Conservation (phyloP, 129 eudicot species). For the Escallonia herrerae region DNA sequence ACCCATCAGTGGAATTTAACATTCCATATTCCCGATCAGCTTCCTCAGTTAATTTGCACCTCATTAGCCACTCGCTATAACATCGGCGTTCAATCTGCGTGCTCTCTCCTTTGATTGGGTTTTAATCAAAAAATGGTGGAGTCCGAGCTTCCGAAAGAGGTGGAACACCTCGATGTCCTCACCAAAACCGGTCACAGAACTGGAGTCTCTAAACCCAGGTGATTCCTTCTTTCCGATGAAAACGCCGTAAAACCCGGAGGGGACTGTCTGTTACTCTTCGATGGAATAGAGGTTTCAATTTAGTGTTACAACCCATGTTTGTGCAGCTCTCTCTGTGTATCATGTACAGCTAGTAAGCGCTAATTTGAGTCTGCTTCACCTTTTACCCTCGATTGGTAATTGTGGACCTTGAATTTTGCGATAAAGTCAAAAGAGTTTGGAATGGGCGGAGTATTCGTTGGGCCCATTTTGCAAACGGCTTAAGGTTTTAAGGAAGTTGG, state of each 20-base stretch:
- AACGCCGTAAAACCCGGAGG: too few species aligned
- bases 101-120: too few species aligned
- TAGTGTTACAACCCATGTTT: background rate
- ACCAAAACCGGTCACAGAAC: conserved; percentile 62
- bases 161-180: conserved; percentile 74
- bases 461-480: too few species aligned
- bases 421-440: too few species aligned
- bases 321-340: background rate
- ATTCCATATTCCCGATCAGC: too few species aligned
- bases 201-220: conserved; percentile 76
- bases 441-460: too few species aligned
- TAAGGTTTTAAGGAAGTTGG: too few species aligned
- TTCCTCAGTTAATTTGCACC: too few species aligned
- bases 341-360: background rate
- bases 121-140: conserved; percentile 3
- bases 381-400: background rate
- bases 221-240: background rate
- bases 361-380: background rate
- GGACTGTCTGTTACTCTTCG: too few species aligned
- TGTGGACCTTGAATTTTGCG: background rate
- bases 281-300: background rate
- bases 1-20: too few species aligned
- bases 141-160: conserved; percentile 14
- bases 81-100: background rate
- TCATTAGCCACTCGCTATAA: too few species aligned